phyloP scores from a whole-genome alignment of 371 early-diverging fungal species.

The Mucor racemosus region DNA sequence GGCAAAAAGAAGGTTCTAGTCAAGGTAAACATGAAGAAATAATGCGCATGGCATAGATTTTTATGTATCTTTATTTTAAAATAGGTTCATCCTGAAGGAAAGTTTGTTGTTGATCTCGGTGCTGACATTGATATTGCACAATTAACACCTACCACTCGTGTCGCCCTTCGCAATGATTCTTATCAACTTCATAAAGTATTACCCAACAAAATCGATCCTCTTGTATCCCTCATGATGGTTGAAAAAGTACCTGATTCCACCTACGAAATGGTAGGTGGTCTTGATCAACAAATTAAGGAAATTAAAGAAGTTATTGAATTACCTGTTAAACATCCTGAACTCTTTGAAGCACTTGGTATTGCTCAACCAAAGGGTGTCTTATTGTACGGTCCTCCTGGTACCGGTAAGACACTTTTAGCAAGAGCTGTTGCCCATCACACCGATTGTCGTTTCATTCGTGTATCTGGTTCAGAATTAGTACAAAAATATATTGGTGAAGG shows the following conservation, averaged over 20 bases:
- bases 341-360: constrained; percentile 54
- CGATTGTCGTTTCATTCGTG: constrained; percentile 99
- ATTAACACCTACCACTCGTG: constrained; percentile 95
- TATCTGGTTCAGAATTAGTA: constrained; percentile 99
- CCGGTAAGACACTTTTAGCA: constrained; percentile 99
- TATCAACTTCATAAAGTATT: constrained; percentile 99
- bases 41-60: not conserved
- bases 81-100: constrained; percentile 98
- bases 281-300: constrained; percentile 99
- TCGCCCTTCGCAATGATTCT: constrained; percentile 96
- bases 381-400: constrained; percentile 99
- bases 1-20: constrained; percentile 99
- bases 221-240: constrained; percentile 99
- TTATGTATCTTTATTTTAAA: not conserved
- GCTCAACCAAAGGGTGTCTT: constrained; percentile 89
- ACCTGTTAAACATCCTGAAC: constrained; percentile 89
- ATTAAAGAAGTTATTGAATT: constrained; percentile 99
- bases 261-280: constrained; percentile 99
- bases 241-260: constrained; percentile 99
- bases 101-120: constrained; percentile 97
- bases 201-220: constrained; percentile 99
- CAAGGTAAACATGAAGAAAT: constrained; percentile 66
- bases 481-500: constrained; percentile 99
- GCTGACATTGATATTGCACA: constrained; percentile 89
- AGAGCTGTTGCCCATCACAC: constrained; percentile 99